Base-by-base conservation (phyloP, 768 basidiomycete genomes). In the Coprinopsis strossmayeri region DNA sequence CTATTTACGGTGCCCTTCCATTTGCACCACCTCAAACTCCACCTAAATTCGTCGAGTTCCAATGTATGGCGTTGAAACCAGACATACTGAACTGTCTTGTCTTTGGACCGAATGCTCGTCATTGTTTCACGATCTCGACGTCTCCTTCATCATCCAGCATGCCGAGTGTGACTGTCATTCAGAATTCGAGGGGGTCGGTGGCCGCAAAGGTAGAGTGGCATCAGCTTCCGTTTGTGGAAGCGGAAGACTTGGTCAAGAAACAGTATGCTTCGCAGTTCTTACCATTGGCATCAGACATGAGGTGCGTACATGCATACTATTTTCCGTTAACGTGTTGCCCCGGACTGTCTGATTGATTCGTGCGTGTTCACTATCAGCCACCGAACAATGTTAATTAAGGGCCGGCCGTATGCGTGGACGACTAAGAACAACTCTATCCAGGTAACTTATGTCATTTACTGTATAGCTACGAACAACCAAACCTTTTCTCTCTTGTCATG, bases 51-150 rank as follows among this genome's bases (percentile, higher is more conserved):
- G 35, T 51, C 25, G 43, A 45, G 32, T 51, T 51, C 38, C 50
- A 51, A 35, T 46, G 34, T 21, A 46, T 18, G 5, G 50, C n/a
- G 5, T 23, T 51, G n/a, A 51, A 51, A 18, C 50, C 50, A 1
- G 50, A 51, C 28, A 41, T 51, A 9, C 35, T 46, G 12, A 46
- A 46, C 18, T 39, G 45, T 17, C 39, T 51, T 11, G 45, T 51
- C 18, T 13, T 51, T 23, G 50, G 50, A 2, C 50, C 50, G 7
- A 51, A 51, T 26, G 50, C 50, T 7, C 43, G 50, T 3, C 50
- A 51, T 35, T 51, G 50, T 26, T 51, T 20, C 20, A 28, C 45
- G 11, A 40, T 51, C 35, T n/a, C 50, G n/a, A 51, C 50, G 17
- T 37, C 41, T 23, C 24, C 43, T 11, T 23, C 44, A 10, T 18